These are phyloP conservation scores for Epichloe gansuensis DNA, from an alignment of 2,329 filamentous ascomycete genomes.

Conservation along the genomic window DNA sequence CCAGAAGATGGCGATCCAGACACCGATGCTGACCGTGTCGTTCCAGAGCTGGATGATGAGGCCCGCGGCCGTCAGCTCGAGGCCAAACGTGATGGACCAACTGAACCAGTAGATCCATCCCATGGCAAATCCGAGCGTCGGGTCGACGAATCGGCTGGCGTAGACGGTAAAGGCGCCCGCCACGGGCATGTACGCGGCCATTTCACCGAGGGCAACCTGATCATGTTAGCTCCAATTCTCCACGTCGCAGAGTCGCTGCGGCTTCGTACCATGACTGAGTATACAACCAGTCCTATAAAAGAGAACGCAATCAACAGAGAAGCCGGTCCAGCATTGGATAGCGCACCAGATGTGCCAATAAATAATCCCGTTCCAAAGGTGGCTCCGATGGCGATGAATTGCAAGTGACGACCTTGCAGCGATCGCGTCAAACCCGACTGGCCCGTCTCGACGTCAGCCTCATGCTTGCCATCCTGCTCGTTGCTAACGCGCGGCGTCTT, in stretches of 20 bases:
- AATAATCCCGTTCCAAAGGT: slow-evolving; percentile 65
- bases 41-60: slow-evolving; percentile 70
- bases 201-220: slow-evolving; percentile 44
- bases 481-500: slow-evolving; percentile 3
- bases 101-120: slow-evolving; percentile 79
- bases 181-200: slow-evolving; percentile 67
- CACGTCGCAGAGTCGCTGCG: no score
- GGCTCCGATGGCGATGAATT: slow-evolving; percentile 41
- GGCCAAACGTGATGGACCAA: slow-evolving; percentile 59
- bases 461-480: slow-evolving; percentile 1
- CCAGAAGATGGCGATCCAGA: slow-evolving; percentile 66
- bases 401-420: slow-evolving; percentile 29
- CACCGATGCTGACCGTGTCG: slow-evolving; percentile 45
- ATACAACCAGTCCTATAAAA: slow-evolving; percentile 60
- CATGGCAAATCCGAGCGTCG: slow-evolving; percentile 61
- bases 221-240: no score
- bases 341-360: slow-evolving; percentile 50
- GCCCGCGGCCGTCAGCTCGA: slow-evolving; percentile 60
- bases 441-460: slow-evolving; percentile 21
- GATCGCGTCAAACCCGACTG: slow-evolving; percentile 22
- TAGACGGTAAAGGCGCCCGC: slow-evolving; percentile 66
- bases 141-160: slow-evolving; percentile 61
- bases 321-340: slow-evolving; percentile 51
- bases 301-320: slow-evolving; percentile 55
- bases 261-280: slow-evolving; percentile 51